Conservation (phyloP, 257 asterid species). For the Solanum infundibuliforme region DNA sequence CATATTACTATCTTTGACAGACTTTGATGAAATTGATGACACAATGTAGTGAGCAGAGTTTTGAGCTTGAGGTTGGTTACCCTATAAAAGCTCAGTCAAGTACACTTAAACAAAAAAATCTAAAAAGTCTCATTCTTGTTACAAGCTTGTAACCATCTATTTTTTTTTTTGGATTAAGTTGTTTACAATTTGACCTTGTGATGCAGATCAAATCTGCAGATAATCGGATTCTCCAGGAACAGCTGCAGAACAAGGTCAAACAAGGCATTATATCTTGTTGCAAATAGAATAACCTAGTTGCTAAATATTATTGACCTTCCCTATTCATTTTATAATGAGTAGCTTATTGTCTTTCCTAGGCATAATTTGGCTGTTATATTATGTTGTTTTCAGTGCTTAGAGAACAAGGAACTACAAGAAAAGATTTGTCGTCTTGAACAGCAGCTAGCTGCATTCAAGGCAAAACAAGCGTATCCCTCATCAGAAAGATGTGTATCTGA, state of each 20-base stretch:
- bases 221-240: constrained; percentile 87
- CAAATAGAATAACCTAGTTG: neutral
- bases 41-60: constrained; percentile 78
- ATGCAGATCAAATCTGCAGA: constrained; percentile 90
- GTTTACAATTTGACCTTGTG: constrained; percentile 14
- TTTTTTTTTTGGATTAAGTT: neutral
- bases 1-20: constrained; percentile 25
- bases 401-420: constrained; percentile 62
- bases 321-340: neutral
- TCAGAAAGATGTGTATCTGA: constrained; percentile 41
- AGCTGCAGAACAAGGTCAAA: constrained; percentile 75
- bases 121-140: neutral
- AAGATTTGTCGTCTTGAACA: constrained; percentile 50
- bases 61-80: constrained; percentile 80
- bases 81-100: neutral
- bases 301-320: neutral
- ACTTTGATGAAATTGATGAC: constrained; percentile 63
- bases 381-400: constrained; percentile 47
- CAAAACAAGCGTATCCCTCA: constrained; percentile 23
- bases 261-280: neutral
- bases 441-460: constrained; percentile 42
- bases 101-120: neutral
- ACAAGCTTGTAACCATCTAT: neutral
- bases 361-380: neutral
- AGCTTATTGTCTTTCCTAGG: neutral